Base-by-base conservation (phyloP, 805 yeast genomes). In the Wickerhamiella occidentalis region DNA sequence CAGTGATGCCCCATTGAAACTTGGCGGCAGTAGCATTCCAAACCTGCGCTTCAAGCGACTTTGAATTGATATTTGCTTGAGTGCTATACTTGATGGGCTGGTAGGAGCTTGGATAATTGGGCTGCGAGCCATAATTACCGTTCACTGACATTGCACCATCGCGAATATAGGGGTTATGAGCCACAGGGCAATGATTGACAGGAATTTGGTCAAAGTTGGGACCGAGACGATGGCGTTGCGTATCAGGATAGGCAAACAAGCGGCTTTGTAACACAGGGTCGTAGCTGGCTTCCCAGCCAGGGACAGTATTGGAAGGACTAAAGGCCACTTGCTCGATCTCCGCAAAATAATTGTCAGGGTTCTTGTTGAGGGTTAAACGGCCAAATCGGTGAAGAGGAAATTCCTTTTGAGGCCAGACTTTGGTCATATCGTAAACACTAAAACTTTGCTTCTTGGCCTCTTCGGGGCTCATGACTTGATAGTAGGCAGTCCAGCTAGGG, bases 11-110 rank as follows among this genome's bases (percentile, higher is more conserved):
- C 96, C 96, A 87, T 70, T 86, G 92, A 78, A 76, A 84, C 55
- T 90, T 85, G 54, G 80, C 69, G 42, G 92, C 92, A 49, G 86
- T 77, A 51, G 92, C 92, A 50, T 70, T 68, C 92, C 92, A 85
- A 53, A 77, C 74, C 69, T 84, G 94, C 67, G 82, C 88, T 57
- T 78, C 77, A 15, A 18, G 30, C n/a, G 43, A 35, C n/a, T 9
- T 30, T 37, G 52, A 47, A 52, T 49, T 47, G 46, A 59, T 50
- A 45, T 55, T 57, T 13, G 17, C 37, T 26, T 37, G 42, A 47
- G 53, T 52, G 38, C 56, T 29, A 59, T 64, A 67, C 49, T 52
- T 50, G 51, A 64, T 43, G 5, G 74, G 72, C 40, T 57, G 55
- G 49, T 61, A 55, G 21, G 69, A 55, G n/a, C 78, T 68, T 42